Evolutionary conservation across 1,139 yeast genomes (phyloP).

Genomic region (Suhomyces wounanorum): DNA sequence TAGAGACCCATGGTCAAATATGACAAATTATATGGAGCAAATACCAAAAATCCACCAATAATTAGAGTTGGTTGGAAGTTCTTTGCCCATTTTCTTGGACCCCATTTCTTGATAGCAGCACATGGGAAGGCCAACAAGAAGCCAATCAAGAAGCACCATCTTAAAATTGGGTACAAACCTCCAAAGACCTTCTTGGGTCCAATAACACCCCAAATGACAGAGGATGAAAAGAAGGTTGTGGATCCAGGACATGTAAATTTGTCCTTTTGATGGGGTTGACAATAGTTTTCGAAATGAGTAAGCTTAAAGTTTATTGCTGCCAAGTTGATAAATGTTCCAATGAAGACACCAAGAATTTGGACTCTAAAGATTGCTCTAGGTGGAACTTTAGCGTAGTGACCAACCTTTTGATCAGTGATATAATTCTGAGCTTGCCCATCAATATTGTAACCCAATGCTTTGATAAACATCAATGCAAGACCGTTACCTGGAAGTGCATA

Average conservation of each 20-base stretch:
- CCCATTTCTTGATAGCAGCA: conserved; percentile 27
- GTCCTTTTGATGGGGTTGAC: conserved; percentile 42
- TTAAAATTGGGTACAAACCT: conserved; percentile 50
- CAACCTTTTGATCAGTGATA: conserved; percentile 57
- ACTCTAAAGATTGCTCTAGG: conserved; percentile 64
- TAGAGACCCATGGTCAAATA: conserved; percentile 22
- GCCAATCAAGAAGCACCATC: conserved; percentile 58
- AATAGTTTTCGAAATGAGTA: conserved; percentile 45
- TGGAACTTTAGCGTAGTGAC: conserved; percentile 61
- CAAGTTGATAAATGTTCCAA: conserved; percentile 50
- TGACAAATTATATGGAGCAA: conserved; percentile 22
- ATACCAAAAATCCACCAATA: conserved; percentile 21
- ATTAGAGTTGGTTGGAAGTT: conserved; percentile 23
- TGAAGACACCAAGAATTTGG: conserved; percentile 49
- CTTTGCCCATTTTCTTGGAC: conserved; percentile 16
- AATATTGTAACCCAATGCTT: conserved; percentile 44
- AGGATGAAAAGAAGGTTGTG: conserved; percentile 53
- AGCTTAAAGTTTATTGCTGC: conserved; percentile 59
- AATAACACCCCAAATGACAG: conserved; percentile 67
- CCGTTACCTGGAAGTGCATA: conserved; percentile 44
- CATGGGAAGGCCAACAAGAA: conserved; percentile 37
- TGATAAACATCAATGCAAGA: conserved; percentile 38
- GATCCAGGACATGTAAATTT: conserved; percentile 52
- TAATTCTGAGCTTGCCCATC: conserved; percentile 62
- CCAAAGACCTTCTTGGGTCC: conserved; percentile 56